Evolutionary conservation across 768 basidiomycete genomes (phyloP), one percentile per base, ranked within the genome.

Genomic region (Rhizopogon sp.): DNA sequence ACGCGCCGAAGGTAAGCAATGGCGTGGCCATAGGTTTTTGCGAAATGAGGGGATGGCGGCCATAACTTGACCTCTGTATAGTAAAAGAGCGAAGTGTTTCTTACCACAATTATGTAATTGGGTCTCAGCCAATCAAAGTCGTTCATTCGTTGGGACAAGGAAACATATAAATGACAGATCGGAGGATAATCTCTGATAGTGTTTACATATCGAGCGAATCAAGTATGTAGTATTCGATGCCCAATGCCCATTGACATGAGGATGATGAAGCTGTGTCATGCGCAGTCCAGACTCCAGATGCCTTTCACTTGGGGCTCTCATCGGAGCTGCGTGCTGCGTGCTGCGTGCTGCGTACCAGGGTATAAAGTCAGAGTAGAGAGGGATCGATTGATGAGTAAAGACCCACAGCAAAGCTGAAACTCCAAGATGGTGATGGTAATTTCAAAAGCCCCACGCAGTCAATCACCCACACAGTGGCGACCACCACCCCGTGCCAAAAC

Each of bases 381-480:
- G 0, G 13, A 22, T 3, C 6, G 17, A 8, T 2, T 10, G 22
- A 37, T 9, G 20, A 35, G 5, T 16, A 40, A 40, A 13, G 14
- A 39, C 39, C 39, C 16, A 3, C 39, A 39, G 5, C 35, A 37
- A 13, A 37, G 9, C 31, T 33, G 31, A 9, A 39, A 25, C 22
- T 25, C 22, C 20, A 39, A 39, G 55, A 54, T 43, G 52, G 52
- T 43, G 37, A 54, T 45, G 55, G 42, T 33, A 33, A 46, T 42
- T 33, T 29, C 35, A 37, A 37, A 43, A 37, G 43, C 42, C 20
- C 28, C 29, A n/a, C 43, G 60, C 31, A 62, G 57, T 35, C 46
- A 54, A 31, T 44, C n/a, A 14, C 62, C 37, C 35, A 37, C 35
- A 11, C 11, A 45, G 63, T 62, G 52, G 58, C 61, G 50, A 28